Conservation (phyloP, 495 filamentous ascomycete genomes). For the Talaromyces thailandensis region DNA sequence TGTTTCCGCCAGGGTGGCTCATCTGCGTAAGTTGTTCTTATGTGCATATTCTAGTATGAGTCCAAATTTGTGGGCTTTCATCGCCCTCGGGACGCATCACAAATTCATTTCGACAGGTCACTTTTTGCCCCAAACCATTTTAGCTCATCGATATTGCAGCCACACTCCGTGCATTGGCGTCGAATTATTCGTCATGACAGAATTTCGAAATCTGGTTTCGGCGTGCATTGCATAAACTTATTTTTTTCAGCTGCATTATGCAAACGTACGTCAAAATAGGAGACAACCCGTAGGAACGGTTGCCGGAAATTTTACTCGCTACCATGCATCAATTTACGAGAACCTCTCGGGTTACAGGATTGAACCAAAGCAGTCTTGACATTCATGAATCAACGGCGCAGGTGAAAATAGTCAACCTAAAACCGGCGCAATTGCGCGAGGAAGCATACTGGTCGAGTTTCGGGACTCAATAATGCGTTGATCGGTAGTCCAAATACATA, state of each 20-base stretch:
- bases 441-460: background rate
- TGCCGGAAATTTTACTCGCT: background rate
- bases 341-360: background rate
- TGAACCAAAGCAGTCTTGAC: no score
- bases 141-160: background rate
- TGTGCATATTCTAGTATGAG: background rate
- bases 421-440: background rate
- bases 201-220: background rate
- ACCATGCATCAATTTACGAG: background rate
- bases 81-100: background rate
- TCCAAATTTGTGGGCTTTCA: background rate
- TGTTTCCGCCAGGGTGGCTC: background rate
- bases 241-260: background rate
- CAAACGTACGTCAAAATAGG: background rate
- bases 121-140: background rate
- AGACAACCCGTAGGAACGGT: background rate
- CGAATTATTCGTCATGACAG: background rate
- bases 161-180: background rate
- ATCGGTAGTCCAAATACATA: no score
- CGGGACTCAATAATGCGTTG: no score
- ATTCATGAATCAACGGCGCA: no score
- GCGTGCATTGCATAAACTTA: background rate
- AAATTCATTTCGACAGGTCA: background rate
- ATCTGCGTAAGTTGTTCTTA: background rate
- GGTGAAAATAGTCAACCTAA: background rate